phyloP scores from a whole-genome alignment of 129 eudicot species.

The Scalesia atractyloides region DNA sequence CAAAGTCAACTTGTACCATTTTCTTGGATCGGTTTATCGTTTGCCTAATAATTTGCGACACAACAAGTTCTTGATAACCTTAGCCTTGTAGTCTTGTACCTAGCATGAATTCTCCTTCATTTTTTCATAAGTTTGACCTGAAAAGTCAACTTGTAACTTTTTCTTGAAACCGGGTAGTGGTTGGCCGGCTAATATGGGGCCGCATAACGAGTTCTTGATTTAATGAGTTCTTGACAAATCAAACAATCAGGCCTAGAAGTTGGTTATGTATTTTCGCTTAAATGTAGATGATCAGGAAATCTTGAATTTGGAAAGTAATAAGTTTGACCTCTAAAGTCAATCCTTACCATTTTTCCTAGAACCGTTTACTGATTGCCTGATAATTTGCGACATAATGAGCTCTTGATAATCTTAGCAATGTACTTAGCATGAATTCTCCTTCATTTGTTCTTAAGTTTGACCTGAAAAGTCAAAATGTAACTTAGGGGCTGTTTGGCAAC shows the following conservation, averaged over 20 bases:
- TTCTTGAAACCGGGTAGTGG: not conserved
- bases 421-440: conserved; percentile 5
- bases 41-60: not conserved
- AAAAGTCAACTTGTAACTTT: not conserved
- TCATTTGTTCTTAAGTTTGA: not conserved
- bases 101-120: not conserved
- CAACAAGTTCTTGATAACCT: conserved; percentile 7
- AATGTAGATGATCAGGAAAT: too few relatives aligned
- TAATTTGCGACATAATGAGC: not conserved
- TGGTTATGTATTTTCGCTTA: too few relatives aligned
- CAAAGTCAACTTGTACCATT: conserved; percentile 1
- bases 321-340: too few relatives aligned
- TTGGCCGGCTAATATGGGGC: not conserved
- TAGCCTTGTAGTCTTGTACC: conserved; percentile 9
- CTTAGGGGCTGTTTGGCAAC: too few relatives aligned
- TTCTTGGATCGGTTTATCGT: not conserved
- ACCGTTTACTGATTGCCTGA: not conserved
- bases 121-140: conserved; percentile 1
- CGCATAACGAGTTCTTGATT: not conserved
- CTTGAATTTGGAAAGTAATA: too few relatives aligned
- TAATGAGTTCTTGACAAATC: not conserved
- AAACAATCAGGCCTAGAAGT: too few relatives aligned
- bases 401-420: conserved; percentile 14
- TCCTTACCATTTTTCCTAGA: too few relatives aligned
- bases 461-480: not conserved